Evolutionary conservation across 768 basidiomycete species (phyloP), one percentile per base, ranked within the genome.

Genomic region (Heimioporus sp.): DNA sequence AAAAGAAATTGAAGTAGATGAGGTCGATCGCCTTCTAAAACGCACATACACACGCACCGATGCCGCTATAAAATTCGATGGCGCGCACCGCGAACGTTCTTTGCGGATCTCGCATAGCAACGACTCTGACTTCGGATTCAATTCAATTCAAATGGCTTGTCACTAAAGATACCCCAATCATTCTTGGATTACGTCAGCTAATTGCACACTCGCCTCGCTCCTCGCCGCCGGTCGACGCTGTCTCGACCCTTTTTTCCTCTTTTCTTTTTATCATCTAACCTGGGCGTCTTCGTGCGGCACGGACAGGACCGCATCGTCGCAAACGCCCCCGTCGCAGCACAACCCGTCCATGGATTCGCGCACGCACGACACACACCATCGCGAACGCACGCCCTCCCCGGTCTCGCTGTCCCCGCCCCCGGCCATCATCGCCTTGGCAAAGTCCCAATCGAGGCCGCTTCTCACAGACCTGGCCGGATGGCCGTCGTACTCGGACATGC

Each of bases 51-150:
- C 53, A 16, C 20, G 84, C 10, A 85, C 90, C 90, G 59, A 92
- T 91, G 32, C 90, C 90, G 47, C 82, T 81, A 69, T 88, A 92
- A 62, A 92, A 92, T 67, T 92, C 89, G 51, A 68, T 48, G n/a
- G 64, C 66, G 12, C 59, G 57, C 11, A 64, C 43, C 6, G n/a
- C n/a, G n/a, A n/a, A n/a, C n/a, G 37, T 57, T 37, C 24, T 43
- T 11, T 50, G 59, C 36, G 53, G 38, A 46, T 53, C 55, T 11
- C 13, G 11, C 17, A 44, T 57, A 3, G 41, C 42, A 54, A 51
- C 43, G 34, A 5, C 24, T 28, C n/a, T n/a, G n/a, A n/a, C n/a
- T n/a, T n/a, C 24, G 24, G 24, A 28, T 28, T 28, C 7, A 4
- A 28, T 28, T 28, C n/a, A n/a, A n/a, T n/a, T n/a, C n/a, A n/a